Evolutionary conservation across 2,329 filamentous ascomycete species (phyloP), one percentile per base, ranked within the genome.

Genomic region (Pseudopyrenochaeta lycopersici): DNA sequence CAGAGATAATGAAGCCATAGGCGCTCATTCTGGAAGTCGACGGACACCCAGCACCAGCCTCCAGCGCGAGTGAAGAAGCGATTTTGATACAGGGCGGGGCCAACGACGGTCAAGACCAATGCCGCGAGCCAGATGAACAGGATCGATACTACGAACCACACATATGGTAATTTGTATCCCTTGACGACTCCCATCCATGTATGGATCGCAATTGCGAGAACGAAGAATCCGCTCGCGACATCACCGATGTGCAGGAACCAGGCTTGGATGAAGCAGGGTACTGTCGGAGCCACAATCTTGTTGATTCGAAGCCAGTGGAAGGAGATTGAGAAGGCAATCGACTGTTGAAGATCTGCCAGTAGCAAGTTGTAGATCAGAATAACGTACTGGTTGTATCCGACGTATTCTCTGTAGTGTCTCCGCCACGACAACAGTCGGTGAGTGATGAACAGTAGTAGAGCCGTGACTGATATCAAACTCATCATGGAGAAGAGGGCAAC

Each of bases 331-430:
- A 84, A 84, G 0, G 79, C 80, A 17, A 82, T 68, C 0, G 81
- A 77, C 65, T 83, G 81, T 58, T 80, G 79, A n/a, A 84, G 73
- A 71, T 84, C 82, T 5, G 81, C 82, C 35, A 84, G 56, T 2
- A 84, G 70, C 12, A 84, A 75, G 51, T 84, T 83, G 67, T 81
- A 83, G 45, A 84, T 83, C 20, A 84, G 76, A 33, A 84, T 67
- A n/a, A 84, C 72, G 49, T 82, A 83, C 69, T 84, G 81, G 58
- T 84, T 84, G 68, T 82, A 80, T 54, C 81, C 80, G 47, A 83
- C 81, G 53, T 81, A 81, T 56, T 79, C 72, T 33, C 74, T 67
- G 61, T 82, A 81, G 54, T 77, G 77, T 48, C 72, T 75, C 41
- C 78, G 74, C 81, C 81, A 84, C 54, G 79, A 79, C 29, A 84